Conservation (phyloP, 768 basidiomycete species). For the Phaffia australis region DNA sequence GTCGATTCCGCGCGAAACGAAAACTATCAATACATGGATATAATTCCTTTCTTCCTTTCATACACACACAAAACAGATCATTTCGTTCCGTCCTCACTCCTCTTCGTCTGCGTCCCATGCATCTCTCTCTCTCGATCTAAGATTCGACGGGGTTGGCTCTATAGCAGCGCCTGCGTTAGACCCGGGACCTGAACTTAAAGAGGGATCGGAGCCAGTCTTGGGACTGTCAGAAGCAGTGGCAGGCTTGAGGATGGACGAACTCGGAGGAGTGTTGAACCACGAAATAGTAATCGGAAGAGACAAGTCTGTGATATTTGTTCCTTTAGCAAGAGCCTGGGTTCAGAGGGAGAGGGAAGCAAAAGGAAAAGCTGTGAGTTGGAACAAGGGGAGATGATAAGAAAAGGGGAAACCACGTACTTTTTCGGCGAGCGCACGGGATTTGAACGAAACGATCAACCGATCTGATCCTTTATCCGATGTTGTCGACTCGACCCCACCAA, state of each 20-base stretch:
- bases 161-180: no score
- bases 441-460: slow-evolving; percentile 54
- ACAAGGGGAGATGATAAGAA: slow-evolving; percentile 5
- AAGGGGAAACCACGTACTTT: slow-evolving; percentile 48
- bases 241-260: not conserved
- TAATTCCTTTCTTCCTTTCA: no score
- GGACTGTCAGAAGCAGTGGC: no score
- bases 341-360: not conserved
- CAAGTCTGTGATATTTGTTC: slow-evolving; percentile 22
- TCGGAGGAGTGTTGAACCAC: slow-evolving; percentile 23
- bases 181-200: no score
- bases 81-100: no score
- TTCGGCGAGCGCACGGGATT: slow-evolving; percentile 61
- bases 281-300: slow-evolving; percentile 6
- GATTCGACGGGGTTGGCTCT: no score
- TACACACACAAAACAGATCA: no score
- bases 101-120: no score
- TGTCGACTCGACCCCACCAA: slow-evolving; percentile 59
- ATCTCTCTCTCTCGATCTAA: no score
- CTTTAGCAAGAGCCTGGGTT: slow-evolving; percentile 19
- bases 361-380: not conserved
- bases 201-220: no score
- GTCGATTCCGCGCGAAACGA: no score
- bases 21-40: no score
- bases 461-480: slow-evolving; percentile 50